A percentile compares a stretch with the other conserved stretches of the same genome.
Conservation (phyloP, 768 basidiomycete species). For the Hirschioporus abietinus region DNA sequence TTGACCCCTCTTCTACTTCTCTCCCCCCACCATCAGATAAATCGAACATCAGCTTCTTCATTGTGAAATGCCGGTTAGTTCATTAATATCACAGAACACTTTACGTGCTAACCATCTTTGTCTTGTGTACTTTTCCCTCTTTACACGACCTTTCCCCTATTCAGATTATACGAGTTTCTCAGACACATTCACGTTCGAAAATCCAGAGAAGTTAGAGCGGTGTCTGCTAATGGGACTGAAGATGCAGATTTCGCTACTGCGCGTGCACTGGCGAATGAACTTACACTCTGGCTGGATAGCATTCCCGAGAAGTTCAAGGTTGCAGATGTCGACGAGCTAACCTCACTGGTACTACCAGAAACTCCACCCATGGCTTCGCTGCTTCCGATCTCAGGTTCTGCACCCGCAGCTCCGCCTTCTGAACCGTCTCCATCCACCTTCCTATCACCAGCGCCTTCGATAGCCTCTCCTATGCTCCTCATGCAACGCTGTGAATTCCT, state of each 20-base stretch:
- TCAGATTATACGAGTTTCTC: not conserved
- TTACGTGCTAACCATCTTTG: not conserved
- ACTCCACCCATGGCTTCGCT: not conserved
- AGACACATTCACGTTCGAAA: not conserved
- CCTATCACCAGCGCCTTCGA: not conserved
- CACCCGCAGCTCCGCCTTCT: slow-evolving; percentile 4
- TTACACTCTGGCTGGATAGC: not conserved
- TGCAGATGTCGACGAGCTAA: not conserved
- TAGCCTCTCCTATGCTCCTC: slow-evolving; percentile 23
- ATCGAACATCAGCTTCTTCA: slow-evolving; percentile 1
- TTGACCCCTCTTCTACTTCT: slow-evolving; percentile 39
- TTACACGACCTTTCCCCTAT: not conserved
- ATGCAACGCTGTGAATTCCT: slow-evolving; percentile 56
- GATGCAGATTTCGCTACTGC: not conserved
- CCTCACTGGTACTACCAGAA: not conserved
- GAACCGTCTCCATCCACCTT: slow-evolving; percentile 10
- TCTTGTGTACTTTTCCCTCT: not conserved
- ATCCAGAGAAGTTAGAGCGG: not conserved
- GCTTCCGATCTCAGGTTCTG: not conserved
- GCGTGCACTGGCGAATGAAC: not conserved
- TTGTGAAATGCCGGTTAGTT: slow-evolving; percentile 1
- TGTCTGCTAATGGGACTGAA: not conserved
- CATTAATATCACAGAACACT: slow-evolving; percentile 4
- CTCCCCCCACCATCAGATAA: slow-evolving; percentile 31
- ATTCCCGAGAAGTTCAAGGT: not conserved